Percentiles rank a stretch among this genome's conserved stretches.
Conservation (phyloP, 192 early-diverging fungal genomes). For the Allomyces macrogynus region DNA sequence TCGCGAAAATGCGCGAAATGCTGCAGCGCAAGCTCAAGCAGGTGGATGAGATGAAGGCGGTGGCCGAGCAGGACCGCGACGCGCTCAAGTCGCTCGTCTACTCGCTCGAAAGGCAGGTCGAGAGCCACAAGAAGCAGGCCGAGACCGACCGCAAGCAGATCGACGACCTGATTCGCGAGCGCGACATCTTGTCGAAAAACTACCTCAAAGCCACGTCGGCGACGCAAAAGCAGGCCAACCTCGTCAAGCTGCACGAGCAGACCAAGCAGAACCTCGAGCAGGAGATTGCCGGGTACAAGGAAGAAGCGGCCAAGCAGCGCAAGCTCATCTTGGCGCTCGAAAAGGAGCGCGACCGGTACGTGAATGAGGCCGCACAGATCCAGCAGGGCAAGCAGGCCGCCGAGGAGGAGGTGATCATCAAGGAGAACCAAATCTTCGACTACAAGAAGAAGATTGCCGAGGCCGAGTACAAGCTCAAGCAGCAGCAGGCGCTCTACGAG, state of each 20-base stretch:
- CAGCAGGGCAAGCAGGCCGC: conserved; percentile 10
- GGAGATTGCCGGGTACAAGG: conserved; percentile 35
- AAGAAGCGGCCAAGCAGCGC: conserved; percentile 38
- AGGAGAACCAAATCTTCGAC: conserved; percentile 37
- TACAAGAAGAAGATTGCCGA: conserved; percentile 33
- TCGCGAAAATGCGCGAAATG: not conserved
- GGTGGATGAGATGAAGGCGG: not conserved
- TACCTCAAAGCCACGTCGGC: conserved; percentile 28
- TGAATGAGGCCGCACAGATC: conserved; percentile 19
- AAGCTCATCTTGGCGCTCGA: conserved; percentile 26
- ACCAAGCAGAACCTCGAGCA: conserved; percentile 35
- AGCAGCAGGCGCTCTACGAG: conserved; percentile 37
- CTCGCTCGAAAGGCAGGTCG: conserved; percentile 5
- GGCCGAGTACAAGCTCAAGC: conserved; percentile 32
- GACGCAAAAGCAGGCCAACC: conserved; percentile 28
- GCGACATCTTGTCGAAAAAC: conserved; percentile 37
- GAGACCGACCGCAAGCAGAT: conserved; percentile 16
- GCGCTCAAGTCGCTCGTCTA: not conserved
- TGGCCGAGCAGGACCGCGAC: not conserved
- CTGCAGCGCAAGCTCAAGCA: conserved; percentile 1
- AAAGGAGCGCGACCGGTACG: conserved; percentile 29
- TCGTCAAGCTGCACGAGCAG: conserved; percentile 33
- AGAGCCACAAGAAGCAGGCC: conserved; percentile 16
- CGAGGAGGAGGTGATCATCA: conserved; percentile 38
- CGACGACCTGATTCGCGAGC: conserved; percentile 24